Evolutionary conservation across 2,329 filamentous ascomycete genomes (phyloP).

Genomic region (Dryadomyces quercus-mongolicae): DNA sequence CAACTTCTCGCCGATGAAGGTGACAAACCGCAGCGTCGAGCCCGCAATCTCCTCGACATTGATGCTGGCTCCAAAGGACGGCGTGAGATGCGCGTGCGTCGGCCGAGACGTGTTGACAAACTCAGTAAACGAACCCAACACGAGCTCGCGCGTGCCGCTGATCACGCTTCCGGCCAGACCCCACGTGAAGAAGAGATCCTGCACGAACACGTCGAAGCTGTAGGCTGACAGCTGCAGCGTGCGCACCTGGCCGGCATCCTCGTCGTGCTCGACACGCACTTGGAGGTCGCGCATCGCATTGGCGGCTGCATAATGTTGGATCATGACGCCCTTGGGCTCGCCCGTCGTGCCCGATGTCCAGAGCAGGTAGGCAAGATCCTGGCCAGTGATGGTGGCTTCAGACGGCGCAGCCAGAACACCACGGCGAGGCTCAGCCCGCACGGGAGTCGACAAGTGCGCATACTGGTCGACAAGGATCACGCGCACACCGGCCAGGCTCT

Average conservation of each 20-base stretch:
- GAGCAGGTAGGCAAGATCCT: constrained; percentile 33
- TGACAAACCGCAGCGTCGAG: constrained; percentile 25
- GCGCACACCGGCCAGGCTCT: neutral
- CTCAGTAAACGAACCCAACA: constrained; percentile 31
- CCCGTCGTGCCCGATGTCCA: constrained; percentile 49
- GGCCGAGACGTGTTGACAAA: constrained; percentile 42
- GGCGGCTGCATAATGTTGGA: constrained; percentile 32
- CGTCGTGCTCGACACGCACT: constrained; percentile 18
- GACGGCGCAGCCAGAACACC: constrained; percentile 13
- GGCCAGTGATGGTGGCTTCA: constrained; percentile 15
- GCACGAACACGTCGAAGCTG: constrained; percentile 35
- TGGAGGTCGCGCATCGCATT: constrained; percentile 22
- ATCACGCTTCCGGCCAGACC: constrained; percentile 37
- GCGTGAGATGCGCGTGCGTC: constrained; percentile 11
- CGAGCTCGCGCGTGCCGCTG: constrained; percentile 40
- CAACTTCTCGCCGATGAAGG: constrained; percentile 50
- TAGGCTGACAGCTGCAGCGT: constrained; percentile 24
- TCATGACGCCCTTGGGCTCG: constrained; percentile 45
- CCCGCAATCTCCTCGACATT: constrained; percentile 2
- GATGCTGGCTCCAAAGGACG: constrained; percentile 8
- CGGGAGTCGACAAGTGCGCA: constrained; percentile 8
- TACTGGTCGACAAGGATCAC: constrained; percentile 18
- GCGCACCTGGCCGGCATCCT: constrained; percentile 15
- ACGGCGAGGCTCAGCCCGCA: neutral
- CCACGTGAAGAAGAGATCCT: constrained; percentile 49